Evolutionary conservation across 352 stramenopile species (phyloP).

Genomic region (Achlya hypogyna): DNA sequence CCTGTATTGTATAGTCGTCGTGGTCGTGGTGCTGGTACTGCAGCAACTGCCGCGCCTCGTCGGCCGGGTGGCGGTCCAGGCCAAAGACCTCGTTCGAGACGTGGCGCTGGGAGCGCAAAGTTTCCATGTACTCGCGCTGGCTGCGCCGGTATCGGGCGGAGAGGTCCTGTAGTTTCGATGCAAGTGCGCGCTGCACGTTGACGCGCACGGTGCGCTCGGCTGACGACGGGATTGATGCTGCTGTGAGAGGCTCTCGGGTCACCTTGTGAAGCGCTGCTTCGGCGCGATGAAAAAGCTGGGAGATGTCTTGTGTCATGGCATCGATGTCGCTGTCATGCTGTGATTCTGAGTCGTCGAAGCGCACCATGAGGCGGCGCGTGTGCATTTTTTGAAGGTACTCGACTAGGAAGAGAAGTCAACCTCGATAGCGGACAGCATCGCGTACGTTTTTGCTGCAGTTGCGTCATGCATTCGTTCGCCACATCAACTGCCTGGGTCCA

Average conservation of each 20-base stretch:
- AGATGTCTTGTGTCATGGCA: constrained; percentile 52
- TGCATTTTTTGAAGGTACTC: constrained; percentile 75
- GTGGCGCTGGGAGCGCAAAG: constrained; percentile 63
- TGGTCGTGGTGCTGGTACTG: constrained; percentile 13
- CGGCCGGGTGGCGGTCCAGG: constrained; percentile 25
- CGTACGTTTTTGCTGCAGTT: constrained; percentile 64
- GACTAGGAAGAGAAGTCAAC: constrained; percentile 27
- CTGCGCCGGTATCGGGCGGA: constrained; percentile 50
- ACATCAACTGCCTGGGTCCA: background rate
- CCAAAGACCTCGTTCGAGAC: constrained; percentile 50
- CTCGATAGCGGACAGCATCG: background rate
- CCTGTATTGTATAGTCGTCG: constrained; percentile 27
- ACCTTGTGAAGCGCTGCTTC: constrained; percentile 65
- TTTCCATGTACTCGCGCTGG: constrained; percentile 64
- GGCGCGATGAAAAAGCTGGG: constrained; percentile 48
- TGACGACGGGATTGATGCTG: constrained; percentile 7
- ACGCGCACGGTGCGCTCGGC: constrained; percentile 48
- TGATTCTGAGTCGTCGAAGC: constrained; percentile 58
- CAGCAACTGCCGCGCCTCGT: background rate
- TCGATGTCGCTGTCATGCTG: constrained; percentile 68
- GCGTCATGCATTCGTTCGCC: constrained; percentile 45
- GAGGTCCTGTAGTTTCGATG: constrained; percentile 47
- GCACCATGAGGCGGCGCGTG: constrained; percentile 69
- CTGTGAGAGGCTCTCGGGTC: constrained; percentile 31
- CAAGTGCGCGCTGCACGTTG: constrained; percentile 63